Percentiles rank a stretch among this genome's conserved stretches.
Evolutionary conservation across 352 stramenopile species (phyloP).

Genomic region (Phytophthora quininea): DNA sequence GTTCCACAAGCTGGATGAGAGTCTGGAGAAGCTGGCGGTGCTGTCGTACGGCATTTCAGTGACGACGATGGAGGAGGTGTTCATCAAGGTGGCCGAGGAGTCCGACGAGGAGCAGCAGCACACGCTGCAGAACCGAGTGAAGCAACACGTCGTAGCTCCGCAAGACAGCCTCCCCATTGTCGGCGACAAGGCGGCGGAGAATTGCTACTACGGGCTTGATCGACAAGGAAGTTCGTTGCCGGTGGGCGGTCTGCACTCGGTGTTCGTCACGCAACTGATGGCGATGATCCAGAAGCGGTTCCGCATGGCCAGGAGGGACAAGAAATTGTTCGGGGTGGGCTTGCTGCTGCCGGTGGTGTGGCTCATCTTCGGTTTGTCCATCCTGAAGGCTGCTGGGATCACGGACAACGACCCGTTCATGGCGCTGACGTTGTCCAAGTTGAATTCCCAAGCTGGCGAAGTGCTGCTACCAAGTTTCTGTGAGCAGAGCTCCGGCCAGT

Average conservation of each 20-base stretch:
- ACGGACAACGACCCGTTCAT: conserved; percentile 33
- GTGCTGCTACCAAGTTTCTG: conserved; percentile 24
- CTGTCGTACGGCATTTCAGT: conserved; percentile 79
- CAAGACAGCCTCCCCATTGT: conserved; percentile 31
- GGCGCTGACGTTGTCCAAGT: conserved; percentile 17
- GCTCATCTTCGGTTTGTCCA: conserved; percentile 31
- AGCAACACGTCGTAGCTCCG: conserved; percentile 15
- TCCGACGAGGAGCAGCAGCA: conserved; percentile 54
- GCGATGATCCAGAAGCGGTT: conserved; percentile 30
- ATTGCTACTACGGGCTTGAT: conserved; percentile 17
- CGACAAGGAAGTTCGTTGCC: conserved; percentile 21
- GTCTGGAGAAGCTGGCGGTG: conserved; percentile 38
- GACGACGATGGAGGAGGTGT: conserved; percentile 81
- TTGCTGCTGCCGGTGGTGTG: conserved; percentile 24
- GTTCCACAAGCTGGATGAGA: conserved; percentile 56
- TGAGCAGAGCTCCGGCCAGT: conserved; percentile 23
- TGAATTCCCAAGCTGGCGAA: conserved; percentile 16
- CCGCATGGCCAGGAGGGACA: conserved; percentile 25
- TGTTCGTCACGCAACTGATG: conserved; percentile 29
- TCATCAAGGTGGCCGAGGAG: conserved; percentile 70
- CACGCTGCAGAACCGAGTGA: conserved; percentile 42
- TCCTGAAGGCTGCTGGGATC: conserved; percentile 26
- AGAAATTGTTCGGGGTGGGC: conserved; percentile 26
- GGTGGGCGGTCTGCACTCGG: conserved; percentile 12
- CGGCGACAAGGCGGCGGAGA: conserved; percentile 19